Evolutionary conservation across 2,329 filamentous ascomycete genomes (phyloP).

Genomic region (Paraconiothyrium brasiliense): DNA sequence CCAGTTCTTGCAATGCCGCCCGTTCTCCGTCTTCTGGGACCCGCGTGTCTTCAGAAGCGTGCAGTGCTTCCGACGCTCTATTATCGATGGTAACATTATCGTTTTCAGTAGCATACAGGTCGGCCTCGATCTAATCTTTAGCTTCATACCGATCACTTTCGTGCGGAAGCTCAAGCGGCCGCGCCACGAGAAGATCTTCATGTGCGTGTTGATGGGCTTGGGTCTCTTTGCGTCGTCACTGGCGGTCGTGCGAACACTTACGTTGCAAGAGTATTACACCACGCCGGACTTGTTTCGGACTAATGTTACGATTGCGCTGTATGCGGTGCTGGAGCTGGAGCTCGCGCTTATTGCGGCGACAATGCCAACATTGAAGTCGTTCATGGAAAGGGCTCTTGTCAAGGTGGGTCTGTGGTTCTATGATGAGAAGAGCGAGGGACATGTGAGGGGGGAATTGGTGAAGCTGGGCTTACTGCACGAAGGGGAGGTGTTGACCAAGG

Average conservation of each 20-base stretch:
- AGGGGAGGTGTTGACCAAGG: constrained; percentile 8
- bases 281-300: constrained; percentile 30
- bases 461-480: constrained; percentile 25
- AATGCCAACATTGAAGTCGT: constrained; percentile 37
- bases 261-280: constrained; percentile 27
- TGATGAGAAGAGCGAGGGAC: constrained; percentile 24
- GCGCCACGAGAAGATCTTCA: constrained; percentile 34
- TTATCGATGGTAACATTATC: constrained; percentile 38
- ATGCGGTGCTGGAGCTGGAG: constrained; percentile 37
- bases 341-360: constrained; percentile 40
- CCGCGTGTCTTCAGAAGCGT: constrained; percentile 26
- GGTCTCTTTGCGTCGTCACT: constrained; percentile 33
- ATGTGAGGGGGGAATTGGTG: constrained; percentile 21
- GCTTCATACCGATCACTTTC: constrained; percentile 33
- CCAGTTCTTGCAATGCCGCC: constrained; percentile 39
- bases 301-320: constrained; percentile 32
- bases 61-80: constrained; percentile 22
- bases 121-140: constrained; percentile 31
- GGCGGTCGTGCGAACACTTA: constrained; percentile 34
- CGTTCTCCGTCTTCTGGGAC: constrained; percentile 39
- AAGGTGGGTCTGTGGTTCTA: constrained; percentile 27
- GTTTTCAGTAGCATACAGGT: constrained; percentile 31
- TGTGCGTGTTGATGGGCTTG: constrained; percentile 34
- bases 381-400: constrained; percentile 23
- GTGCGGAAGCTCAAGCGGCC: constrained; percentile 33